Evolutionary conservation across 2,329 filamentous ascomycete species (phyloP), one percentile per base, ranked within the genome.

Genomic region (Teratosphaeria destructans): DNA sequence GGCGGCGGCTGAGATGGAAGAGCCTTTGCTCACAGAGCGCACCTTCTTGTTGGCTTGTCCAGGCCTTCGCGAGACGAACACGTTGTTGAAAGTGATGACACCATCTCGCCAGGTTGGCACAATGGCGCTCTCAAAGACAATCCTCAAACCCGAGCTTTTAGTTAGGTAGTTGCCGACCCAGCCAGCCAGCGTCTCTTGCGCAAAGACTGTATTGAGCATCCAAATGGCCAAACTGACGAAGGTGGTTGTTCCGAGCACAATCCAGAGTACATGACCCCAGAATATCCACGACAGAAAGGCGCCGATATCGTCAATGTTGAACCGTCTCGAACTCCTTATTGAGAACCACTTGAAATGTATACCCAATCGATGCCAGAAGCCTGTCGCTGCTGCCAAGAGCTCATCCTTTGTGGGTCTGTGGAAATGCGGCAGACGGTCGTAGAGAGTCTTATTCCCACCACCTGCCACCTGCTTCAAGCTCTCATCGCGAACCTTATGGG

Each of bases 271-370:
- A 74, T 99, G 94, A 0, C 93, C 94, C 58, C 96, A 81, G 63
- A 97, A 82, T 63, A 99, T 88, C 93, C 93, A 97, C 2, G 94
- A 97, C 57, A 90, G 85, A 63, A 99, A 93, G 3, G 94, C 94
- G 54, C 91, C 89, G 79, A 96, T 96, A 76, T 99, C 94, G 73
- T 99, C 94, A 26, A 87, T 83, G 73, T 95, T 99, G 84, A 94
- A 99, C 0, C 94, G 94, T 43, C 94, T 83, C 73, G 89, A 89
- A 72, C 92, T 96, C 70, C 92, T 82, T 68, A 99, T 99, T 2
- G 94, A 95, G 68, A 94, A 87, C 94, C 94, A 99, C 75, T 99
- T 99, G 78, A 97, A 95, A 49, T 91, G 87, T 27, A 97, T 89
- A 70, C 88, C 90, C 53, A 96, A 75, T 55, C 94, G 84, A 63